These are phyloP conservation scores for Hysterium pulicare DNA, from an alignment of 2,329 filamentous ascomycete genomes.

Conservation along the genomic window DNA sequence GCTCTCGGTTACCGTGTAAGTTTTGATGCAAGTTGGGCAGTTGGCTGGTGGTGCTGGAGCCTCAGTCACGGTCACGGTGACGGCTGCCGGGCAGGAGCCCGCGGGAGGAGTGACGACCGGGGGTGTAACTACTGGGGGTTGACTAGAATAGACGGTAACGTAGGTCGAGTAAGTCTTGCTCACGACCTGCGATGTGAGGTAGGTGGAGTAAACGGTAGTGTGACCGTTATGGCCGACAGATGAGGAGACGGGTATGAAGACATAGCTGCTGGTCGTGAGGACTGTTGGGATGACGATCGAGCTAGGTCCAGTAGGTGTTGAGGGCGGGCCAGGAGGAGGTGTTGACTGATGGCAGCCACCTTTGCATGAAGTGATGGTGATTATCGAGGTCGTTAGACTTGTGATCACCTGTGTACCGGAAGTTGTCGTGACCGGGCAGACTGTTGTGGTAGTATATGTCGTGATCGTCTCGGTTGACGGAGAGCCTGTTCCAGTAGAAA, in stretches of 20 bases:
- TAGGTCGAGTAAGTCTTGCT: conserved; percentile 28
- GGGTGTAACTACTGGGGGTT: conserved; percentile 7
- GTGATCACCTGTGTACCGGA: conserved; percentile 25
- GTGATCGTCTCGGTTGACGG: conserved; percentile 17
- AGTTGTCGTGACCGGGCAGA: conserved; percentile 27
- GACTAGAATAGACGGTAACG: conserved; percentile 14
- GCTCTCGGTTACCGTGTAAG: conserved; percentile 26
- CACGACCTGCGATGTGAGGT: conserved; percentile 34
- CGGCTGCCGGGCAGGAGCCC: conserved; percentile 22
- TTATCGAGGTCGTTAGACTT: conserved; percentile 33
- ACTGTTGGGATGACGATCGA: conserved; percentile 22
- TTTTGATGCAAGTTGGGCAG: conserved; percentile 22
- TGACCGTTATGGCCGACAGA: conserved; percentile 28
- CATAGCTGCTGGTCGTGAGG: conserved; percentile 30
- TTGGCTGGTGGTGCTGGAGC: conserved; percentile 5
- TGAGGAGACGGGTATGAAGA: conserved; percentile 37
- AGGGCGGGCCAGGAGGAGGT: conserved; percentile 1
- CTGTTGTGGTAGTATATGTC: conserved; percentile 30
- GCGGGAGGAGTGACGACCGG: conserved; percentile 6
- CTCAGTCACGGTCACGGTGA: conserved; percentile 14
- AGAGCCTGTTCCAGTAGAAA: neutral
- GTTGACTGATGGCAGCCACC: conserved; percentile 27
- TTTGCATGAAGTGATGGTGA: conserved; percentile 39
- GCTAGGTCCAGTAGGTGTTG: conserved; percentile 1
- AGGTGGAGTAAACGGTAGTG: conserved; percentile 37